A percentile compares a stretch with the other conserved stretches of the same genome.
phyloP scores from a whole-genome alignment of 805 yeast genomes.

The Teunomyces pallodes region DNA sequence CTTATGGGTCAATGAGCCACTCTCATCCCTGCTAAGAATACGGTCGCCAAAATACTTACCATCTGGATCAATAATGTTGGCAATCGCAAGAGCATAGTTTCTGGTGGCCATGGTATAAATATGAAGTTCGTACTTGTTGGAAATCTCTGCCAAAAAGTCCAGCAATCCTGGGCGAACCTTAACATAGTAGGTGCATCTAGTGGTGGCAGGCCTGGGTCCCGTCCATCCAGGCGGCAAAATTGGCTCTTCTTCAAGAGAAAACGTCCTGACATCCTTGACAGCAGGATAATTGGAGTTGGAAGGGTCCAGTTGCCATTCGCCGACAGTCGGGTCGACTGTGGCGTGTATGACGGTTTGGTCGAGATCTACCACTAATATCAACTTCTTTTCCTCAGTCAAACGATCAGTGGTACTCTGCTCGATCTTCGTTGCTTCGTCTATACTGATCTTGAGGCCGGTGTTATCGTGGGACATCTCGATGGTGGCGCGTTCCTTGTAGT shows the following conservation, averaged over 20 bases:
- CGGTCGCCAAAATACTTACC: conserved; percentile 88
- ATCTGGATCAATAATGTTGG: conserved; percentile 86
- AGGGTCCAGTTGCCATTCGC: conserved; percentile 91
- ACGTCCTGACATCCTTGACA: conserved; percentile 75
- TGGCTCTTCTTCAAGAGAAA: conserved; percentile 75
- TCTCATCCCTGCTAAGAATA: conserved; percentile 88
- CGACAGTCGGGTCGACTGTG: conserved; percentile 95
- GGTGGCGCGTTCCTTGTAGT: conserved; percentile 71
- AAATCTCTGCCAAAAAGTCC: conserved; percentile 64
- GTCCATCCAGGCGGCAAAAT: conserved; percentile 54
- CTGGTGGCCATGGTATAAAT: conserved; percentile 98
- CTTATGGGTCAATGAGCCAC: conserved; percentile 88
- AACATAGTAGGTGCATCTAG: conserved; percentile 84
- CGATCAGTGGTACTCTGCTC: conserved; percentile 65
- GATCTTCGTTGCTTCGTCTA: conserved; percentile 81
- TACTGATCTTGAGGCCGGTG: conserved; percentile 76
- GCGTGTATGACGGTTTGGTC: conserved; percentile 98
- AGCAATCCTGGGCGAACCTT: conserved; percentile 85
- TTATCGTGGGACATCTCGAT: conserved; percentile 89
- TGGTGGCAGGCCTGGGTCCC: conserved; percentile 59
- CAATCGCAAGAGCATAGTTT: conserved; percentile 85
- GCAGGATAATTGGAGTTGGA: conserved; percentile 81
- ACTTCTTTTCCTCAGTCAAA: conserved; percentile 58
- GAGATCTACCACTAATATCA: conserved; percentile 90
- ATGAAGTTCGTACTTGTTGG: conserved; percentile 79